phyloP scores from a whole-genome alignment of 345 rosid genomes.

The Laguncularia racemosa region DNA sequence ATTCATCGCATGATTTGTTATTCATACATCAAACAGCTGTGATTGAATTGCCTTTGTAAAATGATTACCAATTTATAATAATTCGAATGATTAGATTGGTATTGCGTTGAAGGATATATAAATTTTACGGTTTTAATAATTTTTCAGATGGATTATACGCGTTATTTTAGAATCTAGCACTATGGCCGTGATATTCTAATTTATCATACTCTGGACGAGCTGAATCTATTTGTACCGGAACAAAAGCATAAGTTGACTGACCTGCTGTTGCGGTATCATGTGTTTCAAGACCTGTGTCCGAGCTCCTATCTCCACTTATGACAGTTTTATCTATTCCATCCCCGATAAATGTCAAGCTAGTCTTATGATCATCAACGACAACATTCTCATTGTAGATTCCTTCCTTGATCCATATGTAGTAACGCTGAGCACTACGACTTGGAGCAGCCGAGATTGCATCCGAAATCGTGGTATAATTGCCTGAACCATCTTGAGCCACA shows the following conservation, averaged over 20 bases:
- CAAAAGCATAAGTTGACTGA: conserved; percentile 8
- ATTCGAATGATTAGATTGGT: no score
- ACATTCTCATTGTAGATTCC: conserved; percentile 52
- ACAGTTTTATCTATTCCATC: conserved; percentile 43
- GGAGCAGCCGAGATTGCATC: conserved; percentile 50
- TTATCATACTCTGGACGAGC: no score
- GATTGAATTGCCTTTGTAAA: no score
- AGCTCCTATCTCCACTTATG: conserved; percentile 43
- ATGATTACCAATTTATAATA: no score
- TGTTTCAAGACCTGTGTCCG: conserved; percentile 34
- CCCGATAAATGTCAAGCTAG: conserved; percentile 45
- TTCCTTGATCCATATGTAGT: conserved; percentile 28
- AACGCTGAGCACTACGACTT: conserved; percentile 21
- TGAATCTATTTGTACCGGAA: no score
- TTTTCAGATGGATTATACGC: no score
- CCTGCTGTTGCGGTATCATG: conserved; percentile 56
- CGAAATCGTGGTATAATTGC: conserved; percentile 32
- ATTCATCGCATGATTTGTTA: no score
- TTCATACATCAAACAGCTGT: no score
- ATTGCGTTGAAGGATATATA: no score
- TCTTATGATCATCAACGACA: conserved; percentile 27
- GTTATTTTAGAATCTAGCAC: no score
- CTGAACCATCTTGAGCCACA: conserved; percentile 30
- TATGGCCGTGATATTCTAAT: no score
- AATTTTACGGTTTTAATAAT: no score